These are phyloP conservation scores for Lactarius vividus DNA, from an alignment of 768 basidiomycete species.

Conservation along the genomic window DNA sequence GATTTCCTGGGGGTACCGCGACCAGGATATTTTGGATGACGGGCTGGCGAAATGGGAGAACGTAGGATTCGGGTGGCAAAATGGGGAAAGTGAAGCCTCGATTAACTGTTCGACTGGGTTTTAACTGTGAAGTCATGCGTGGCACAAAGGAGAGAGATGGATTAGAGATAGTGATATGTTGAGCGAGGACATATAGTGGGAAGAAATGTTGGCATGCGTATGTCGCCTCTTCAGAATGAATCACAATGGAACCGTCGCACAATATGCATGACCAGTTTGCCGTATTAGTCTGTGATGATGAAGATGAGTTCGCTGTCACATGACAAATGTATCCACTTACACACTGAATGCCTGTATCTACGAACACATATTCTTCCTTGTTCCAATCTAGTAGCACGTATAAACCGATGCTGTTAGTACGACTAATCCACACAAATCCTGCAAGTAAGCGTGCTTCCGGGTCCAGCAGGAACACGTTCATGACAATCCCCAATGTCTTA, in stretches of 20 bases:
- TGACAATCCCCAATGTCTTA: conserved; percentile 63
- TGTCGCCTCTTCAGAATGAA: conserved; percentile 69
- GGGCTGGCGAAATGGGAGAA: conserved; percentile 23
- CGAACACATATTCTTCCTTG: conserved; percentile 61
- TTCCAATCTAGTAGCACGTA: conserved; percentile 68
- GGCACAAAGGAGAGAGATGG: conserved; percentile 27
- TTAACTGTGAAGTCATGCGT: conserved; percentile 28
- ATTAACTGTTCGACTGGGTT: conserved; percentile 27
- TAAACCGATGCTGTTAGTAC: conserved; percentile 53
- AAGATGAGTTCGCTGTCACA: conserved; percentile 7
- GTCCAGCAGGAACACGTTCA: conserved; percentile 76
- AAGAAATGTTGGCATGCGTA: conserved; percentile 69
- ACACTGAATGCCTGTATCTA: conserved; percentile 72
- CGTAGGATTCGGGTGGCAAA: conserved; percentile 24
- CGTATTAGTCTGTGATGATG: conserved; percentile 47
- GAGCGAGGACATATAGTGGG: conserved; percentile 43
- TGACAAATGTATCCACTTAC: conserved; percentile 43
- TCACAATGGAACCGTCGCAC: conserved; percentile 63
- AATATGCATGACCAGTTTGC: conserved; percentile 80
- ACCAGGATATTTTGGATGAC: conserved; percentile 14
- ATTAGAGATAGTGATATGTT: conserved; percentile 30
- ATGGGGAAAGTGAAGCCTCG: conserved; percentile 30
- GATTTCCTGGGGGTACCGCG: background rate
- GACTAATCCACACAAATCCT: conserved; percentile 67
- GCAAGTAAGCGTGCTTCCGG: conserved; percentile 57